These are phyloP conservation scores for Pythium sukuiense DNA, from an alignment of 352 stramenopile species.

Conservation along the genomic window DNA sequence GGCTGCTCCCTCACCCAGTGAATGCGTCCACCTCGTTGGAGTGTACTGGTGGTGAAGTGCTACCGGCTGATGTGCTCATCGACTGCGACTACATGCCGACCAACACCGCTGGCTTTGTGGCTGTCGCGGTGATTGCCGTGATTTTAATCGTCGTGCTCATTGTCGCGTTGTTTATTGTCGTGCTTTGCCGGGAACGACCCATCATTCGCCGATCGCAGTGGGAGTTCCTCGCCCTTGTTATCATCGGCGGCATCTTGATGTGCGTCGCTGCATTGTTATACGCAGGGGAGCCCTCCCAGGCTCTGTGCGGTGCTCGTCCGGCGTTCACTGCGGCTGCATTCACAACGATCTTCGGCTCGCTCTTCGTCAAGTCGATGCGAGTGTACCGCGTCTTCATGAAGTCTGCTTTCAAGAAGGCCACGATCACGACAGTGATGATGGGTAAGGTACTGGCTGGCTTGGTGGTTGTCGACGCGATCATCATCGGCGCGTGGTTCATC, in stretches of 20 bases:
- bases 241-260: slow-evolving; percentile 33
- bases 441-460: slow-evolving; percentile 25
- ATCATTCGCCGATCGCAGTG: slow-evolving; percentile 49
- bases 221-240: slow-evolving; percentile 31
- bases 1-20: slow-evolving; percentile 33
- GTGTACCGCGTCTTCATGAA: slow-evolving; percentile 43
- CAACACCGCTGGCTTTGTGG: not conserved
- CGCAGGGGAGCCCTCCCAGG: slow-evolving; percentile 21
- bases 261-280: slow-evolving; percentile 25
- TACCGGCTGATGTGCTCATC: slow-evolving; percentile 28
- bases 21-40: slow-evolving; percentile 30
- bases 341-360: slow-evolving; percentile 33
- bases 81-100: slow-evolving; percentile 42
- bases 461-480: slow-evolving; percentile 27
- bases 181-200: slow-evolving; percentile 26
- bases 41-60: slow-evolving; percentile 31
- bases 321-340: slow-evolving; percentile 27
- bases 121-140: not conserved
- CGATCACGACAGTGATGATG: slow-evolving; percentile 24
- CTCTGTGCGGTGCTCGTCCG: slow-evolving; percentile 29
- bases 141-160: not conserved
- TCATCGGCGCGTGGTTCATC: slow-evolving; percentile 31
- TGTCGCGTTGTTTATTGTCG: slow-evolving; percentile 29
- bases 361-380: slow-evolving; percentile 41
- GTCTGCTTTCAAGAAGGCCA: slow-evolving; percentile 28